A percentile compares a stretch with the other conserved stretches of the same genome.
These are phyloP conservation scores for Diaporthe caulivora DNA, from an alignment of 2,329 filamentous ascomycete genomes.

Conservation along the genomic window DNA sequence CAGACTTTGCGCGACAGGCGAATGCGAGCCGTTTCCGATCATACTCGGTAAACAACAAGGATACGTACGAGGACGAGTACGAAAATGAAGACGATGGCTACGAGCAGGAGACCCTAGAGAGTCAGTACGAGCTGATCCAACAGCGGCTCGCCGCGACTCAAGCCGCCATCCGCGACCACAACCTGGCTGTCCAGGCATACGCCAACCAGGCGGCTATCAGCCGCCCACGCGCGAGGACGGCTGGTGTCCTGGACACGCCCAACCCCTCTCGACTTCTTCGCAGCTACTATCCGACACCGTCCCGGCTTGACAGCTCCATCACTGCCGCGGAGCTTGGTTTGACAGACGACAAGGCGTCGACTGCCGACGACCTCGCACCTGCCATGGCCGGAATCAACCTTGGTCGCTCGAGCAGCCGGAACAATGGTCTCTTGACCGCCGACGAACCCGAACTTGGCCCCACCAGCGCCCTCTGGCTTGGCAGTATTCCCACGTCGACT, in stretches of 20 bases:
- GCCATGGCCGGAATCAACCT: slow-evolving; percentile 86
- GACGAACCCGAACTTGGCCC: slow-evolving; percentile 87
- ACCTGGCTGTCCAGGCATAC: slow-evolving; percentile 92
- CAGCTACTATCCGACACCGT: slow-evolving; percentile 79
- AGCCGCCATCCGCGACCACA: slow-evolving; percentile 87
- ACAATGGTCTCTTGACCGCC: slow-evolving; percentile 75
- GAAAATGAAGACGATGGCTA: slow-evolving; percentile 73
- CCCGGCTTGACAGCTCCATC: slow-evolving; percentile 81
- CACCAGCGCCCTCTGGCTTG: slow-evolving; percentile 95
- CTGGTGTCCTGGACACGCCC: slow-evolving; percentile 86
- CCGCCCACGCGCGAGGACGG: slow-evolving; percentile 89
- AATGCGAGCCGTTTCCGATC: slow-evolving; percentile 92
- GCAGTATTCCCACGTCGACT: slow-evolving; percentile 96
- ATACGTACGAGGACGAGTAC: slow-evolving; percentile 93
- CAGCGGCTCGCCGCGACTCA: slow-evolving; percentile 74
- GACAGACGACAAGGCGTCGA: slow-evolving; percentile 75
- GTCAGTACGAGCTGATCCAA: slow-evolving; percentile 71
- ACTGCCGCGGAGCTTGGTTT: slow-evolving; percentile 80
- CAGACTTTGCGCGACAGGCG: slow-evolving; percentile 79
- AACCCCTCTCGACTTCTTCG: slow-evolving; percentile 71
- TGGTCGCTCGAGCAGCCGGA: slow-evolving; percentile 73
- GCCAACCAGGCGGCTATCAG: slow-evolving; percentile 85
- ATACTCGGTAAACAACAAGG: slow-evolving; percentile 98
- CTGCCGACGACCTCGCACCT: slow-evolving; percentile 81
- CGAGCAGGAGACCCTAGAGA: slow-evolving; percentile 65